Conservation (phyloP, 768 basidiomycete species). For the Infundibulicybe gibba region DNA sequence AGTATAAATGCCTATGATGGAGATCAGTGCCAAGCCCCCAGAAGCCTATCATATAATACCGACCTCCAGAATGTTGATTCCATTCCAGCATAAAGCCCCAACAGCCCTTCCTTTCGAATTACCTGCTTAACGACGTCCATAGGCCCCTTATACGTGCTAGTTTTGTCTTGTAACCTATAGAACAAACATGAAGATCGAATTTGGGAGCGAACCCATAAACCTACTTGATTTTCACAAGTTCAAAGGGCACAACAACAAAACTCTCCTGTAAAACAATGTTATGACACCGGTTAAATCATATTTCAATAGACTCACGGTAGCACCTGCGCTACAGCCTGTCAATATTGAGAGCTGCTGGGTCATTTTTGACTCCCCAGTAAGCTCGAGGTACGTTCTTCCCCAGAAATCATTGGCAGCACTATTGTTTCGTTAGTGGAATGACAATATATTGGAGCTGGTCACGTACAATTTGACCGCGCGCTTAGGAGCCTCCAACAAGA, state of each 20-base stretch:
- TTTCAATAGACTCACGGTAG: constrained; percentile 47
- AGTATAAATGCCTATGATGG: constrained; percentile 66
- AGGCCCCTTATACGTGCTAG: constrained; percentile 86
- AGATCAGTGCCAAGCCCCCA: constrained; percentile 2
- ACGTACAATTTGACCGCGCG: constrained; percentile 92
- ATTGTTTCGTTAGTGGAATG: constrained; percentile 4
- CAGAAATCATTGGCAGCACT: constrained; percentile 93
- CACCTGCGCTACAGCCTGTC: constrained; percentile 93
- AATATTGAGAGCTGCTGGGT: constrained; percentile 82
- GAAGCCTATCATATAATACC: constrained; percentile 5
- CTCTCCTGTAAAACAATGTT: constrained; percentile 55
- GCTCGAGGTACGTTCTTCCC: constrained; percentile 72
- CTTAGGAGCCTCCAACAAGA: constrained; percentile 96
- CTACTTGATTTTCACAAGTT: constrained; percentile 87
- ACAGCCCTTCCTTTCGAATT: constrained; percentile 69
- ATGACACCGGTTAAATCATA: background rate
- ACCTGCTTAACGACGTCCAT: constrained; percentile 86
- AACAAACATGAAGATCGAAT: background rate
- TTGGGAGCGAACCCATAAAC: constrained; percentile 4
- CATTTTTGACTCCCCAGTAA: constrained; percentile 79
- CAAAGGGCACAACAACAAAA: constrained; percentile 94
- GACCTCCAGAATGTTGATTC: constrained; percentile 98
- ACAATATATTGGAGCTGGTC: background rate
- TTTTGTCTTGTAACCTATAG: constrained; percentile 84
- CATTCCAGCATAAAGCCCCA: constrained; percentile 93